Base-by-base conservation (phyloP, 2,329 filamentous ascomycete genomes). In the Esteya vermicola region DNA sequence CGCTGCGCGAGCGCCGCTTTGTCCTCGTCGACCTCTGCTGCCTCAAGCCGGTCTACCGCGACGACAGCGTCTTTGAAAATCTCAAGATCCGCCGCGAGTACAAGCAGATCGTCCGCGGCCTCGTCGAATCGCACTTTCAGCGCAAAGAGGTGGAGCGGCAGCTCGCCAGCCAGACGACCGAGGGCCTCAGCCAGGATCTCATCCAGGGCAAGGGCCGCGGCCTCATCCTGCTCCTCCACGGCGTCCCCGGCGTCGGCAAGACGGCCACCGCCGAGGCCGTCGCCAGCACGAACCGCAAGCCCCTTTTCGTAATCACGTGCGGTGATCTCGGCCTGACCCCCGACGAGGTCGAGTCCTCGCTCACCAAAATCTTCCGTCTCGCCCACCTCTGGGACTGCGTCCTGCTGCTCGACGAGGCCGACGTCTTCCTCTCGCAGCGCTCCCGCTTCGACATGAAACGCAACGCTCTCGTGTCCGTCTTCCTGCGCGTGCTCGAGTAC, bases 371-470 rank as follows among this genome's bases (percentile, higher is more conserved):
- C 42, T 67, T 88, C 45, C 77, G 83, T 52, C 77, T 88, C 45
- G 80, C 81, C 2, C 75, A 81, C 45, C 69, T 68, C 2, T 85
- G 81, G 81, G 76, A 78, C 34, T 79, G 78, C 0, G 72, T 85
- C 3, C 62, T 85, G 1, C 65, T 85, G 4, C 69, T 85, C 2
- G 80, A 85, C 51, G 80, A n/a, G n/a, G n/a, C n/a, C n/a, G n/a
- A n/a, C n/a, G n/a, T n/a, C n/a, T n/a, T n/a, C n/a, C n/a, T n/a
- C n/a, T n/a, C n/a, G n/a, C n/a, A n/a, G n/a, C n/a, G n/a, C n/a
- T n/a, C n/a, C n/a, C n/a, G n/a, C n/a, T n/a, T n/a, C n/a, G n/a
- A n/a, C n/a, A n/a, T n/a, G n/a, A n/a, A n/a, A n/a, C n/a, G n/a
- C n/a, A n/a, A n/a, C n/a, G n/a, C n/a, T n/a, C n/a, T n/a, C n/a